Base-by-base conservation (phyloP, 2,329 filamentous ascomycete species). In the Aspergillus sp. region DNA sequence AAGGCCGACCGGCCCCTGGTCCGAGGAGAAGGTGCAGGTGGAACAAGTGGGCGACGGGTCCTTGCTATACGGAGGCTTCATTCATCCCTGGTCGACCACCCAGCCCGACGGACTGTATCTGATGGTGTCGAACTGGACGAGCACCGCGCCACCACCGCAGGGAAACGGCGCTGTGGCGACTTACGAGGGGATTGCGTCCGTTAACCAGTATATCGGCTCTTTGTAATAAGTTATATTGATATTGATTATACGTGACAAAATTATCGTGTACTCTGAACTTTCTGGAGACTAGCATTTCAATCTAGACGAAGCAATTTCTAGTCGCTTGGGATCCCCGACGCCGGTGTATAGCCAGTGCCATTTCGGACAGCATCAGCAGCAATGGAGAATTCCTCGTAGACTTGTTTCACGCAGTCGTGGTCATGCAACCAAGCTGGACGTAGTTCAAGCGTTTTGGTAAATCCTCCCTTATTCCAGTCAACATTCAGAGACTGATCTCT, bases 61-160 rank as follows among this genome's bases (percentile, higher is more conserved):
- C 18, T 58, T 18, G 10, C 49, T 63, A 4, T 61, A 60, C 42
- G 61, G 58, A 14, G 61, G 61, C 14, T 63, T 63, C 45, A 60
- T 63, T 42, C 61, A 63, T 47, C 61, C 55, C 2, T 61, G 58
- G 61, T 63, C 61, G 22, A 63, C 58, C 16, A 51, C 57, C 6
- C 57, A 63, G 54, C 7, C 39, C 39, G 51, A 56, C 49, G 57
- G 60, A 20, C 36, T 63, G 39, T 55, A 61, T 52, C 46, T 60
- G 22, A 63, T 58, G 55, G 61, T 61, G 22, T 63, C 61, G 6
- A 58, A 60, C 24, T 63, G 58, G 58, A 36, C 20, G 49, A 47
- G 29, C 24, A 24, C 49, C 51, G 57, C 11, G n/a, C 12, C 50
- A 16, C 58, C 7, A 63, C 58, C 12, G 55, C 55, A 18, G 60